These are phyloP conservation scores for Pseudogymnoascus sp. DNA, from an alignment of 2,329 filamentous ascomycete species.

Conservation along the genomic window DNA sequence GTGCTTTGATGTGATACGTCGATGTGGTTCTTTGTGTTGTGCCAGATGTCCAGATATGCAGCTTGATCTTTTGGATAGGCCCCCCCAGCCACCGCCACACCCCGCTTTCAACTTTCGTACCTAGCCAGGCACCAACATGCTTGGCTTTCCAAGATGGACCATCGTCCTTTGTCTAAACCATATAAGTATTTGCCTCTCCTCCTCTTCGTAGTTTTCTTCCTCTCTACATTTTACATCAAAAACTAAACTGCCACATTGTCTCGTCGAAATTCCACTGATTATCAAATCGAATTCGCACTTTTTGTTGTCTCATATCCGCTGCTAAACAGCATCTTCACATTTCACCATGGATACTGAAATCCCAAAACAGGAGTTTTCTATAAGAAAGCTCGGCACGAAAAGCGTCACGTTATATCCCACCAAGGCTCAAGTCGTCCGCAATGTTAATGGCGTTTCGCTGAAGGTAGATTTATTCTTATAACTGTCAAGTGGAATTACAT, in stretches of 20 bases:
- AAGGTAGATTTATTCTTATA: slow-evolving; percentile 21
- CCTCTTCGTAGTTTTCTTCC: neutral
- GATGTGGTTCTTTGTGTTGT: too few relatives aligned
- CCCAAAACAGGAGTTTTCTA: slow-evolving; percentile 40
- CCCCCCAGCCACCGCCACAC: neutral
- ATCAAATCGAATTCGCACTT: neutral
- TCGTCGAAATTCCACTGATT: neutral
- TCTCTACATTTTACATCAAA: neutral
- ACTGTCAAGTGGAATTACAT: neutral
- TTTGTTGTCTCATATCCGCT: neutral
- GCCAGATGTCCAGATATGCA: neutral
- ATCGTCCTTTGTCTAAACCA: neutral
- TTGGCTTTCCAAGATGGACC: neutral
- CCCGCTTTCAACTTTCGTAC: neutral
- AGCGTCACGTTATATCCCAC: slow-evolving; percentile 55
- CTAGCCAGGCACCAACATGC: neutral
- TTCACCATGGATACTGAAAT: slow-evolving; percentile 17
- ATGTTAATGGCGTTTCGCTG: slow-evolving; percentile 46
- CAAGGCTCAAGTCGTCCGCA: slow-evolving; percentile 50
- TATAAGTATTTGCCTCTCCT: neutral
- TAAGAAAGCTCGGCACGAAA: slow-evolving; percentile 49
- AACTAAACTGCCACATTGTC: neutral
- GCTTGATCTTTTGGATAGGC: neutral
- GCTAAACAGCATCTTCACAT: neutral
- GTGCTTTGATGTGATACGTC: neutral